These are phyloP conservation scores for Xylaria digitata DNA, from an alignment of 2,329 filamentous ascomycete species.

Conservation along the genomic window DNA sequence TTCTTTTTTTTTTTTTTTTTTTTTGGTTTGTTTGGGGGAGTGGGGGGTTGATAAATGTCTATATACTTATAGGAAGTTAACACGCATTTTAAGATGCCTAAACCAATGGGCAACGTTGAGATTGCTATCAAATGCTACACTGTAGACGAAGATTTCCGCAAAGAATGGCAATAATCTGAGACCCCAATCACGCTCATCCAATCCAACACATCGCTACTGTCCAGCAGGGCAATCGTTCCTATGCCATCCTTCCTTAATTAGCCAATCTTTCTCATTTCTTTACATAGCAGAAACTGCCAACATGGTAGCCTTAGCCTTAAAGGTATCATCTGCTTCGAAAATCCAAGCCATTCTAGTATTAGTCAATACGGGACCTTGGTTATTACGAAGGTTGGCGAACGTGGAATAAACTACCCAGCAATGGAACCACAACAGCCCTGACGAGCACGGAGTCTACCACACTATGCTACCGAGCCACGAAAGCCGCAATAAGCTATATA, in stretches of 20 bases:
- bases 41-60: too few relatives aligned
- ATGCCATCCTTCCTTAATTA: conserved; percentile 25
- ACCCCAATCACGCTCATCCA: conserved; percentile 15
- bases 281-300: conserved; percentile 16
- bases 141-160: conserved; percentile 13
- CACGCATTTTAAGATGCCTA: not conserved
- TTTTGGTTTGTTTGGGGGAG: too few relatives aligned
- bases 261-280: conserved; percentile 6
- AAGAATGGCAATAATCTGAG: conserved; percentile 9
- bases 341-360: not conserved
- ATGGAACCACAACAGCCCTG: conserved; percentile 18
- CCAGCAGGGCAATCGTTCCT: conserved; percentile 9
- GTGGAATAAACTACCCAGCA: not conserved
- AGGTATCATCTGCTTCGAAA: conserved; percentile 23
- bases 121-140: conserved; percentile 26
- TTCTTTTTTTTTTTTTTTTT: too few relatives aligned
- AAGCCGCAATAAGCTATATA: conserved; percentile 5
- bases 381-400: conserved; percentile 18
- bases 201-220: conserved; percentile 27
- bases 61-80: not conserved
- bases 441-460: too few relatives aligned
- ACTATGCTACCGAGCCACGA: conserved; percentile 27
- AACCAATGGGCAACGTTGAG: not conserved
- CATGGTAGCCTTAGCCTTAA: conserved; percentile 29
- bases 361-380: conserved; percentile 16